These are phyloP conservation scores for Phellopilus nigrolimitatus DNA, from an alignment of 1,284 basidiomycete species.

Conservation along the genomic window DNA sequence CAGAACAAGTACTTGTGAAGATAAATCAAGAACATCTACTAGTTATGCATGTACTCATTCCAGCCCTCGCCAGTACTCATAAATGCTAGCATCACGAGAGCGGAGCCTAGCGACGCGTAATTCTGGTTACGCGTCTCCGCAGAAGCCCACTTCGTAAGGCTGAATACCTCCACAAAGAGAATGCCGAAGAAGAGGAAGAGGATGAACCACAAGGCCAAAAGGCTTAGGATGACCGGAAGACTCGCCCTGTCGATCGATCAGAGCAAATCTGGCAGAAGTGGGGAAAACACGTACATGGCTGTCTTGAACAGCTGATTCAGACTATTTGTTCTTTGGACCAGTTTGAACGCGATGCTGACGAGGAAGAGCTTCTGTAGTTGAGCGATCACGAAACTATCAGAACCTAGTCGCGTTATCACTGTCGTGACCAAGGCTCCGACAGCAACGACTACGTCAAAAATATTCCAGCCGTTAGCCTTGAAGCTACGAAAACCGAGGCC, in stretches of 20 bases:
- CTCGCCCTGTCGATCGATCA: slow-evolving; percentile 55
- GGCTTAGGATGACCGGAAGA: slow-evolving; percentile 81
- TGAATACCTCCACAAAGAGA: slow-evolving; percentile 89
- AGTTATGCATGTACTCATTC: slow-evolving; percentile 96
- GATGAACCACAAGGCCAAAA: slow-evolving; percentile 87
- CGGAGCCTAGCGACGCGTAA: slow-evolving; percentile 75
- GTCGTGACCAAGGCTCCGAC: slow-evolving; percentile 84
- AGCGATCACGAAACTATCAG: slow-evolving; percentile 45
- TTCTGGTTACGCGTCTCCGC: slow-evolving; percentile 73
- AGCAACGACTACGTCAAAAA: slow-evolving; percentile 86
- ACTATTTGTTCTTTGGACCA: slow-evolving; percentile 85
- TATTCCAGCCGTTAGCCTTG: slow-evolving; percentile 85
- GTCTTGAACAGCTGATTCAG: slow-evolving; percentile 98
- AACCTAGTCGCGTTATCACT: slow-evolving; percentile 63
- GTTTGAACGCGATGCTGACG: slow-evolving; percentile 89
- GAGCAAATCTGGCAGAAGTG: slow-evolving; percentile 11
- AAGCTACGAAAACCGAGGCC: slow-evolving; percentile 87
- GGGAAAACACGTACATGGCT: slow-evolving; percentile 64
- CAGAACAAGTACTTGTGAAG: not conserved
- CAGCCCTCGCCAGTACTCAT: slow-evolving; percentile 84
- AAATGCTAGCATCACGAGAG: slow-evolving; percentile 82
- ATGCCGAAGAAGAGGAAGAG: slow-evolving; percentile 93
- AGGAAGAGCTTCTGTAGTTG: slow-evolving; percentile 95
- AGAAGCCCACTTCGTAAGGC: slow-evolving; percentile 83
- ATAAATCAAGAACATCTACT: slow-evolving; percentile 44